Percentiles rank a stretch among this genome's conserved stretches.
These are phyloP conservation scores for Saccharomyces pastorianus DNA, from an alignment of 1,139 yeast genomes.

Conservation along the genomic window DNA sequence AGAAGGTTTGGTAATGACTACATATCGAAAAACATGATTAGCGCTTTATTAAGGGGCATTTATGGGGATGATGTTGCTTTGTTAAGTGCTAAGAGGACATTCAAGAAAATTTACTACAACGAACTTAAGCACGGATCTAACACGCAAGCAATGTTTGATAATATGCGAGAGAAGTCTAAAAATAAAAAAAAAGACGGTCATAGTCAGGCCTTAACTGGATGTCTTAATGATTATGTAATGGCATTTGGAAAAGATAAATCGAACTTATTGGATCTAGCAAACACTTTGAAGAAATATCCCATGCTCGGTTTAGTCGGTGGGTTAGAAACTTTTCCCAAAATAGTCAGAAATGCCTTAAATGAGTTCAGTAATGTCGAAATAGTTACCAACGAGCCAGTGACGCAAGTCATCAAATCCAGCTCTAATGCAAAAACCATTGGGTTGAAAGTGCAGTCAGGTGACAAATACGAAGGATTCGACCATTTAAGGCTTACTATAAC, in stretches of 20 bases:
- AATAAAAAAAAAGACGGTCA: slow-evolving; percentile 11
- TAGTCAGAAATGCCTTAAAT: slow-evolving; percentile 35
- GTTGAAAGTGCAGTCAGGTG: slow-evolving; percentile 14
- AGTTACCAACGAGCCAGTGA: slow-evolving; percentile 24
- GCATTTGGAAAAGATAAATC: slow-evolving; percentile 35
- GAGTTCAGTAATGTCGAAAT: slow-evolving; percentile 38
- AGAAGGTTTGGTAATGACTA: slow-evolving; percentile 57
- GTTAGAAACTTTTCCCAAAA: slow-evolving; percentile 43
- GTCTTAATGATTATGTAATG: slow-evolving; percentile 16
- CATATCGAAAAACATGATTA: slow-evolving; percentile 55
- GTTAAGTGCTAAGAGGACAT: slow-evolving; percentile 56
- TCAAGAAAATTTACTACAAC: slow-evolving; percentile 44
- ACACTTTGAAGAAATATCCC: slow-evolving; percentile 40
- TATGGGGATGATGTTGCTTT: slow-evolving; percentile 77
- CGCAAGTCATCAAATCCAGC: slow-evolving; percentile 4
- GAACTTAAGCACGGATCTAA: slow-evolving; percentile 58
- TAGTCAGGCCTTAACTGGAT: slow-evolving; percentile 5
- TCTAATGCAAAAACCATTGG: slow-evolving; percentile 10
- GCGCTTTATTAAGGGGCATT: slow-evolving; percentile 83
- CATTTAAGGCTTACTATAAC: slow-evolving; percentile 55
- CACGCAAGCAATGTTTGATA: slow-evolving; percentile 33
- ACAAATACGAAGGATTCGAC: slow-evolving; percentile 32
- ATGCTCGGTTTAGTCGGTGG: slow-evolving; percentile 49
- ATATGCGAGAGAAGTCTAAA: slow-evolving; percentile 9
- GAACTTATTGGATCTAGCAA: slow-evolving; percentile 34